Evolutionary conservation across 495 filamentous ascomycete genomes (phyloP), one percentile per base, ranked within the genome.

Genomic region (Penicillium manginii): DNA sequence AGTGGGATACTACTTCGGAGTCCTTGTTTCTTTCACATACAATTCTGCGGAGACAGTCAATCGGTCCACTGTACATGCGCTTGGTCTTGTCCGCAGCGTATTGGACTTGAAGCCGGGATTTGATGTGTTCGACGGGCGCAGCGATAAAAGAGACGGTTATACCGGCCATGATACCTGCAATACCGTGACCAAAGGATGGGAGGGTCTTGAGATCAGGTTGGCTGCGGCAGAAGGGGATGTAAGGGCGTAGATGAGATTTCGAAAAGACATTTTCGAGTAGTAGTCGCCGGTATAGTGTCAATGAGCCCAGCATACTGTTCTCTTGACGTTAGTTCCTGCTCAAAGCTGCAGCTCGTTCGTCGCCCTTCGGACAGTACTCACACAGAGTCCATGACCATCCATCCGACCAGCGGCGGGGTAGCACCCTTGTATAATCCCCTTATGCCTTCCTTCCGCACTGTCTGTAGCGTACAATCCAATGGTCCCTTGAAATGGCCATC

Each of bases 361-460:
- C 17, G 17, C 7, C 6, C 39, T 3, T 4, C 17, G 19, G 17
- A n/a, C 14, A 43, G 6, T 43, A 47, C 75, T 64, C 67, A 86
- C 84, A 97, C 76, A 57, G 85, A 89, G 73, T 98, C 93, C 93
- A 98, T 97, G 70, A 93, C 88, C 91, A 97, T 96, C 93, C 93
- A 98, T 58, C 94, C 94, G 56, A 96, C 84, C 51, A 97, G 75
- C 42, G 92, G 93, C 37, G 93, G 93, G 4, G 89, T 91, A 14
- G 93, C 92, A 19, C 80, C 92, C 71, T 97, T 97, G 78, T 97
- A 97, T 18, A 97, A 74, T 15, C 89, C 92, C 21, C 73, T 70
- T 31, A 93, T 70, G 14, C 91, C 91, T 69, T 97, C 92, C 67
- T 91, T 87, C 42, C 87, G 84, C 45, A 96, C 39, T 14, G 91